phyloP scores from a whole-genome alignment of 495 filamentous ascomycete species.

The Pseudevernia furfuracea region DNA sequence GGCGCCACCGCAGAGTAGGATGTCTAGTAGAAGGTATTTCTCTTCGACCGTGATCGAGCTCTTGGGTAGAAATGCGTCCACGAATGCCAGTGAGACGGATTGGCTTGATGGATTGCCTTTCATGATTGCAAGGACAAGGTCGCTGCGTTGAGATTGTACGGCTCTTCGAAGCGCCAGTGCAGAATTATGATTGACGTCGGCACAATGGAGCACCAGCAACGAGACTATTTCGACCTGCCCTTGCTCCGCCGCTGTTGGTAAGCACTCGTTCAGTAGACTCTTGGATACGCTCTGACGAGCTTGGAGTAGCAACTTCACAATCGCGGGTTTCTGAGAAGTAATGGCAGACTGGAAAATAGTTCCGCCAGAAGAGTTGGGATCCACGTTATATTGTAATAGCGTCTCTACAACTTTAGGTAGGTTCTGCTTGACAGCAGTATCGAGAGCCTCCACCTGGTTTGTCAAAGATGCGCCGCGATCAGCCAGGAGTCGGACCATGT shows the following conservation, averaged over 20 bases:
- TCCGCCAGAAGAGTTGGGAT: slow-evolving; percentile 16
- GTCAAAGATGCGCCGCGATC: slow-evolving; percentile 6
- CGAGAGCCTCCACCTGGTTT: slow-evolving; percentile 12
- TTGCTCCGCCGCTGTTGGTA: slow-evolving; percentile 14
- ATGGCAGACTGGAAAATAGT: slow-evolving; percentile 18
- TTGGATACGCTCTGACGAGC: slow-evolving; percentile 7
- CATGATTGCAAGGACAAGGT: slow-evolving; percentile 20
- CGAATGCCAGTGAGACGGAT: slow-evolving; percentile 10
- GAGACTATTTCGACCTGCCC: slow-evolving; percentile 14
- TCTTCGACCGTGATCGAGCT: slow-evolving; percentile 10
- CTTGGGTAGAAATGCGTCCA: slow-evolving; percentile 16
- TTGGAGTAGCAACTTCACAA: slow-evolving; percentile 19
- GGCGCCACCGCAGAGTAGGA: slow-evolving; percentile 20
- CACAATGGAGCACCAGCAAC: slow-evolving; percentile 13
- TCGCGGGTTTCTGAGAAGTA: slow-evolving; percentile 10
- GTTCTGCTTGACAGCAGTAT: slow-evolving; percentile 19
- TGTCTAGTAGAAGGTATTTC: slow-evolving; percentile 18
- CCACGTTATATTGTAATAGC: slow-evolving; percentile 10
- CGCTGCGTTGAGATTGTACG: slow-evolving; percentile 15
- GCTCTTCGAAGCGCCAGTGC: slow-evolving; percentile 19
- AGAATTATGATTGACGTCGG: slow-evolving; percentile 10
- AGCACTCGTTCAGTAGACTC: neutral
- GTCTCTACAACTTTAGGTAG: slow-evolving; percentile 7
- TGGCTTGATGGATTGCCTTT: slow-evolving; percentile 12
- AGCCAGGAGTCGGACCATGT: slow-evolving; percentile 20